Evolutionary conservation across 805 yeast species (phyloP).

Genomic region (Priceomyces haplophilus): DNA sequence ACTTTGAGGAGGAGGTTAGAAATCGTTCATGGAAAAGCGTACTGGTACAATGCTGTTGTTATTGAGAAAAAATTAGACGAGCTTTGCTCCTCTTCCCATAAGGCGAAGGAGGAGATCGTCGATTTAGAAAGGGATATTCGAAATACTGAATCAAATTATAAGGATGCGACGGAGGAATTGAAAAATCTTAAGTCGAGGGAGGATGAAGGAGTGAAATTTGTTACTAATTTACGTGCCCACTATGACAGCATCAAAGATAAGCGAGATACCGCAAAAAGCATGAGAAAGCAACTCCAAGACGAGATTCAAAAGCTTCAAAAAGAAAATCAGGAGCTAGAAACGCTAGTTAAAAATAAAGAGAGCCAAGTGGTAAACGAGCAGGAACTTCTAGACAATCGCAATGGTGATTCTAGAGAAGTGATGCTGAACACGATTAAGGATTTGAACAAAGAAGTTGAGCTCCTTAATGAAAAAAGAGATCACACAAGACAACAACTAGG

Average conservation of each 20-base stretch:
- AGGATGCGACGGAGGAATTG: slow-evolving; percentile 11
- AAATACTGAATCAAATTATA: slow-evolving; percentile 14
- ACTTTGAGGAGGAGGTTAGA: slow-evolving; percentile 30
- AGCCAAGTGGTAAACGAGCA: slow-evolving; percentile 31
- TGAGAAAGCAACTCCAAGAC: slow-evolving; percentile 16
- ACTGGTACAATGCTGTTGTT: slow-evolving; percentile 39
- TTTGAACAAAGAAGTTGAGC: slow-evolving; percentile 17
- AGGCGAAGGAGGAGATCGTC: slow-evolving; percentile 17
- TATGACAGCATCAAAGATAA: slow-evolving; percentile 14
- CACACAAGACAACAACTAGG: slow-evolving; percentile 13
- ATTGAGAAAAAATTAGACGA: slow-evolving; percentile 24
- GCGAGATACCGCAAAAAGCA: slow-evolving; percentile 12
- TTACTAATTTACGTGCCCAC: slow-evolving; percentile 6
- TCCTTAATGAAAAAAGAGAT: slow-evolving; percentile 19
- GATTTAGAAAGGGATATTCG: slow-evolving; percentile 9
- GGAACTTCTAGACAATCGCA: slow-evolving; percentile 34
- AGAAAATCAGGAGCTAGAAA: slow-evolving; percentile 18
- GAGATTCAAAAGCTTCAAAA: slow-evolving; percentile 17
- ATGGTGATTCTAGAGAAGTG: slow-evolving; percentile 43
- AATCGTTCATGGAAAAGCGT: slow-evolving; percentile 38
- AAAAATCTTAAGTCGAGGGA: background rate
- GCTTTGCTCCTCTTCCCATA: slow-evolving; percentile 13
- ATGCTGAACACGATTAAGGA: slow-evolving; percentile 18
- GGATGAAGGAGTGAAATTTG: background rate
- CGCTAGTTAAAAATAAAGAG: slow-evolving; percentile 19